phyloP scores from a whole-genome alignment of 768 basidiomycete genomes.

The Kwoniella europaea region DNA sequence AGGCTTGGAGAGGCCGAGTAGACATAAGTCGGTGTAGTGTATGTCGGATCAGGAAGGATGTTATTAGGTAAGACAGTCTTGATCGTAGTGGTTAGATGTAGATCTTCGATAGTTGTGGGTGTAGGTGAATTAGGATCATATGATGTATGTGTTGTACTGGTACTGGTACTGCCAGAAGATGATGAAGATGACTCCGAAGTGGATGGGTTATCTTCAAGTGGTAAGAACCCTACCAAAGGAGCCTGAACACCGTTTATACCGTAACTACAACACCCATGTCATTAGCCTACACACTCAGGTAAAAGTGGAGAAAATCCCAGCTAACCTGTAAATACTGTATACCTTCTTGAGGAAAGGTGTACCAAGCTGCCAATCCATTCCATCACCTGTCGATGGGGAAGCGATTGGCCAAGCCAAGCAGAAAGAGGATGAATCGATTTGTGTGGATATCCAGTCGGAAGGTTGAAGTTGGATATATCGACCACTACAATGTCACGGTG shows the following conservation, averaged over 20 bases:
- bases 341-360: conserved; percentile 52
- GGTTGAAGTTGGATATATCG: conserved; percentile 50
- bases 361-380: conserved; percentile 56
- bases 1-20: conserved; percentile 21
- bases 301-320: not conserved
- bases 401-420: conserved; percentile 56
- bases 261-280: conserved; percentile 25
- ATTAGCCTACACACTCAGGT: not conserved
- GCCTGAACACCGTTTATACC: conserved; percentile 51
- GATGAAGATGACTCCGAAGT: conserved; percentile 10
- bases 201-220: conserved; percentile 24
- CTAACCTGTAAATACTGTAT: conserved; percentile 52
- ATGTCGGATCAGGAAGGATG: conserved; percentile 29
- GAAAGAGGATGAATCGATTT: conserved; percentile 36
- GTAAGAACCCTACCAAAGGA: conserved; percentile 54
- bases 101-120: conserved; percentile 30
- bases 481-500: conserved; percentile 13
- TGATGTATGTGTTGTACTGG: conserved; percentile 22
- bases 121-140: conserved; percentile 27
- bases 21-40: conserved; percentile 29
- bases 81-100: conserved; percentile 31
- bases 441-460: conserved; percentile 54
- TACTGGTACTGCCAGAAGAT: conserved; percentile 8
- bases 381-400: conserved; percentile 45
- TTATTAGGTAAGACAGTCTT: conserved; percentile 34